These are phyloP conservation scores for Coemansia sp. DNA, from an alignment of 192 early-diverging fungal species.

Conservation along the genomic window DNA sequence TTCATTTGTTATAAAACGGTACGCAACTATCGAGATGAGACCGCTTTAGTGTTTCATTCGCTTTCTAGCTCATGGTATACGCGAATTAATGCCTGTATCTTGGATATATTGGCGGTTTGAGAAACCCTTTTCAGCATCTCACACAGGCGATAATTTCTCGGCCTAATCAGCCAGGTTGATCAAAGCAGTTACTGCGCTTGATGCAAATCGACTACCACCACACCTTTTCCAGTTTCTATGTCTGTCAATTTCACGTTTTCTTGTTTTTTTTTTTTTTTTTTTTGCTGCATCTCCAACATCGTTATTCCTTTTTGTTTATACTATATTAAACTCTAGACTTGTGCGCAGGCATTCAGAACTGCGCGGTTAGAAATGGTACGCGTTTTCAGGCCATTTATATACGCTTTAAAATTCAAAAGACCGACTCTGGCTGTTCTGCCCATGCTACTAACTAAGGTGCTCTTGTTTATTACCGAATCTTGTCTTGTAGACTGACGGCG, in stretches of 20 bases:
- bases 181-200: background rate
- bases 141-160: background rate
- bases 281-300: background rate
- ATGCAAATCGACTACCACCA: no score
- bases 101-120: background rate
- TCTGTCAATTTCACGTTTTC: background rate
- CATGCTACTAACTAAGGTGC: background rate
- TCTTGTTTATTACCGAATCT: background rate
- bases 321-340: background rate
- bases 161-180: background rate
- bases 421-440: background rate
- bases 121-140: background rate
- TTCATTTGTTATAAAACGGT: no score
- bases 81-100: background rate
- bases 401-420: background rate
- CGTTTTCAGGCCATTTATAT: background rate
- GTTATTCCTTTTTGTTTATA: background rate
- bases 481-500: slow-evolving; percentile 16
- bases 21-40: no score
- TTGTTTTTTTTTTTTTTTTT: background rate
- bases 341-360: background rate
- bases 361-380: slow-evolving; percentile 5
- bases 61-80: background rate
- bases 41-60: background rate
- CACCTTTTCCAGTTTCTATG: background rate